These are phyloP conservation scores for Vitis hybrid DNA, from an alignment of 177 flowering plant genomes.

Conservation along the genomic window DNA sequence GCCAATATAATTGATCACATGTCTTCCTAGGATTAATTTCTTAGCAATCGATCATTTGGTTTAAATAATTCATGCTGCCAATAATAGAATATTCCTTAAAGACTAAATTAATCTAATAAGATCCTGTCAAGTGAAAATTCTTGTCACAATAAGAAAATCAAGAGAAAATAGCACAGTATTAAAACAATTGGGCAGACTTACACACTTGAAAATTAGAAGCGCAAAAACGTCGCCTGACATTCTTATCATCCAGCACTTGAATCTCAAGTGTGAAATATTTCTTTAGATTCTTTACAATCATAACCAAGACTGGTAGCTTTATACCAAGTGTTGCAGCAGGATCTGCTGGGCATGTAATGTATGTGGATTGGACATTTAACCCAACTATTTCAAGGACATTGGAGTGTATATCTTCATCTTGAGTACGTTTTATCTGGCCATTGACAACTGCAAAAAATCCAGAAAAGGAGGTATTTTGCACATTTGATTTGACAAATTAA, in stretches of 20 bases:
- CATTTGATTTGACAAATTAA: neutral
- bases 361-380: slow-evolving; percentile 82
- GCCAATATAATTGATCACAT: neutral
- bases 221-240: slow-evolving; percentile 94
- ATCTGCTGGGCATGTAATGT: slow-evolving; percentile 93
- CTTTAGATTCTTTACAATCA: slow-evolving; percentile 89
- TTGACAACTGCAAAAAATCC: slow-evolving; percentile 54
- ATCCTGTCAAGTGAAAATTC: neutral
- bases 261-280: slow-evolving; percentile 97
- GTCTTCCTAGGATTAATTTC: neutral
- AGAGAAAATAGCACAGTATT: neutral
- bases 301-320: slow-evolving; percentile 88
- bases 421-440: slow-evolving; percentile 87
- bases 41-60: neutral
- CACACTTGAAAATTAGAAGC: slow-evolving; percentile 99
- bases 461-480: neutral
- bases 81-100: neutral
- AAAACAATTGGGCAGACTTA: slow-evolving; percentile 59
- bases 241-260: slow-evolving; percentile 97
- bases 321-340: slow-evolving; percentile 97
- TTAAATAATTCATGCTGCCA: neutral
- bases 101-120: neutral
- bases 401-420: slow-evolving; percentile 97
- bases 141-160: neutral
- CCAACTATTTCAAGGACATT: slow-evolving; percentile 93